Evolutionary conservation across 805 yeast genomes (phyloP).

Genomic region (Yarrowia porcina): DNA sequence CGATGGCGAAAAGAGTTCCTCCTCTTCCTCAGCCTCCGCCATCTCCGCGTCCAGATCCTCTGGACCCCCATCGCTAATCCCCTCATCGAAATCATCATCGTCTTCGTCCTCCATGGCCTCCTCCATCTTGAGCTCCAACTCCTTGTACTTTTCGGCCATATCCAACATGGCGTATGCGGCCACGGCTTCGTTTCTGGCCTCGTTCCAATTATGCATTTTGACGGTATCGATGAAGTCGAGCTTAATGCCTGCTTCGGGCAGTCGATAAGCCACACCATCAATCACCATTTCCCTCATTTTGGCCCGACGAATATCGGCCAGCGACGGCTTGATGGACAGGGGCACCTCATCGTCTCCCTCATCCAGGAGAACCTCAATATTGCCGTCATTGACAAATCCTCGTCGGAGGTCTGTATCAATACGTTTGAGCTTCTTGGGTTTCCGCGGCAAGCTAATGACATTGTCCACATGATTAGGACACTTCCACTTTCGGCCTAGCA

Average conservation of each 20-base stretch:
- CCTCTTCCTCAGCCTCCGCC: neutral
- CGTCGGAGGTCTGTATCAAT: conserved; percentile 55
- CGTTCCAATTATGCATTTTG: conserved; percentile 37
- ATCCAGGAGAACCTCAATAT: conserved; percentile 48
- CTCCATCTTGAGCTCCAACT: neutral
- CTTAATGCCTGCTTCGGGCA: conserved; percentile 66
- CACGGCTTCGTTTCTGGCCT: conserved; percentile 36
- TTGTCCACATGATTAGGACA: conserved; percentile 80
- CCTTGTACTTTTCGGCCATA: conserved; percentile 1
- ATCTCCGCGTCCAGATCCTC: neutral
- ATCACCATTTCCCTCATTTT: conserved; percentile 28
- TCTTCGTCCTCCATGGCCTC: neutral
- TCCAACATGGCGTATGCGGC: conserved; percentile 23
- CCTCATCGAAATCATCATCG: neutral
- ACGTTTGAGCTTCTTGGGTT: conserved; percentile 49
- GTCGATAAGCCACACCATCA: conserved; percentile 53
- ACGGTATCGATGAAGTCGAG: conserved; percentile 64
- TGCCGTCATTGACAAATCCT: conserved; percentile 54
- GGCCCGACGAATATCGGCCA: conserved; percentile 11
- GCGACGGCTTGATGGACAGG: neutral
- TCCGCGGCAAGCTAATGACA: conserved; percentile 26
- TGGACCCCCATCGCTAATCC: neutral
- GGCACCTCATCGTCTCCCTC: conserved; percentile 42
- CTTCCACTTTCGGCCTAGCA: conserved; percentile 78
- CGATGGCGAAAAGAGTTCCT: neutral